Percentiles rank a stretch among this genome's conserved stretches.
Evolutionary conservation across 441 rosid species (phyloP).

Genomic region (Erysimum cheiri): DNA sequence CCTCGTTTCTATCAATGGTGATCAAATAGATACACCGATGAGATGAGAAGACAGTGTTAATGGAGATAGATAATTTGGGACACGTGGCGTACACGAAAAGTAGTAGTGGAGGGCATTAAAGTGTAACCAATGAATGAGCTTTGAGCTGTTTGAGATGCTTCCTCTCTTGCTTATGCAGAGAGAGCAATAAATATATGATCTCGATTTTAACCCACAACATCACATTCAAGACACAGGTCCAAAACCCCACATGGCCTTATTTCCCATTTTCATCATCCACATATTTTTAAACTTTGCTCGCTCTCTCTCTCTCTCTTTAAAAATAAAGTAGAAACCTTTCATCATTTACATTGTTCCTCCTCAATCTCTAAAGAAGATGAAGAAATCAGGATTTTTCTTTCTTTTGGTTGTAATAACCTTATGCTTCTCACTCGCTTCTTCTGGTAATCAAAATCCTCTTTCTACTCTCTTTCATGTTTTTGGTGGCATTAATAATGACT

Average conservation of each 20-base stretch:
- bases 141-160: constrained; percentile 40
- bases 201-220: constrained; percentile 41
- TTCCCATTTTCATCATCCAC: background rate
- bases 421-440: constrained; percentile 30
- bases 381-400: constrained; percentile 28
- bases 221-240: constrained; percentile 40
- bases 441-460: constrained; percentile 27
- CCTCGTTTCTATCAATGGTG: constrained; percentile 35
- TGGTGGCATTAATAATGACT: background rate
- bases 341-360: background rate
- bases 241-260: constrained; percentile 23
- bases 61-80: constrained; percentile 4
- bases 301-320: background rate
- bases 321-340: background rate
- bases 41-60: constrained; percentile 32
- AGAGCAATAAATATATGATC: constrained; percentile 40
- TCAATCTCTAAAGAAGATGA: constrained; percentile 28
- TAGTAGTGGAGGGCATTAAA: constrained; percentile 37
- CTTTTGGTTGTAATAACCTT: constrained; percentile 15
- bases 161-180: constrained; percentile 15
- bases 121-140: constrained; percentile 42
- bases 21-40: constrained; percentile 22
- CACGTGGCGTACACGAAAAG: constrained; percentile 33
- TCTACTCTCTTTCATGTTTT: background rate
- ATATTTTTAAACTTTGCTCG: background rate